Percentiles rank a stretch among this genome's conserved stretches.
phyloP scores from a whole-genome alignment of 768 basidiomycete species.

The Cubamyces sp. region DNA sequence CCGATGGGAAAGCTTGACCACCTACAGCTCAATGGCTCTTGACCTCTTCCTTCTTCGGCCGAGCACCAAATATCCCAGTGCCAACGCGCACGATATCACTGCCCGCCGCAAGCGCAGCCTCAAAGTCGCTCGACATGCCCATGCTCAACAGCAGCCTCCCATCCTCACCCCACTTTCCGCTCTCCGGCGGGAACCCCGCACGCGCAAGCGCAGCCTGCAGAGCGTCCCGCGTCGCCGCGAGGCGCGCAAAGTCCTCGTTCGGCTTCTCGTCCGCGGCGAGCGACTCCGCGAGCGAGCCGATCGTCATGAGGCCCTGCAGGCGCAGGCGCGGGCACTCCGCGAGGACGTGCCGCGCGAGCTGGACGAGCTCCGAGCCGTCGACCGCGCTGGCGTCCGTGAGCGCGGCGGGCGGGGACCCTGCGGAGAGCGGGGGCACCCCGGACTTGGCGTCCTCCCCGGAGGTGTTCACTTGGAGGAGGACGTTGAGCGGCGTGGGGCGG shows the following conservation, averaged over 20 bases:
- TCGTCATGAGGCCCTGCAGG: slow-evolving; percentile 94
- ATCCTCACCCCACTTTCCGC: slow-evolving; percentile 45
- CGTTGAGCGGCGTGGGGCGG: slow-evolving; percentile 66
- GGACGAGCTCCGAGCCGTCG: slow-evolving; percentile 50
- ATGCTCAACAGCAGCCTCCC: slow-evolving; percentile 74
- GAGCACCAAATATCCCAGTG: slow-evolving; percentile 83
- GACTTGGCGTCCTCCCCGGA: slow-evolving; percentile 93
- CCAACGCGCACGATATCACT: slow-evolving; percentile 91
- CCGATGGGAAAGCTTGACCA: background rate
- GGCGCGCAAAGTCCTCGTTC: slow-evolving; percentile 75
- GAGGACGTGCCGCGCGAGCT: slow-evolving; percentile 74
- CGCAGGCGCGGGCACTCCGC: slow-evolving; percentile 71
- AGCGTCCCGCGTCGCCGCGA: slow-evolving; percentile 65
- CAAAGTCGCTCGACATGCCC: slow-evolving; percentile 98
- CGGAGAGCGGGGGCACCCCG: slow-evolving; percentile 67
- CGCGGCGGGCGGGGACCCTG: slow-evolving; percentile 27
- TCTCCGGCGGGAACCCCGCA: slow-evolving; percentile 28
- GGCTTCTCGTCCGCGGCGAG: slow-evolving; percentile 49
- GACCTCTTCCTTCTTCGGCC: slow-evolving; percentile 54
- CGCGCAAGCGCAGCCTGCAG: slow-evolving; percentile 51
- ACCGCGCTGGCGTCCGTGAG: slow-evolving; percentile 30
- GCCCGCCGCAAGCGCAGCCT: slow-evolving; percentile 80
- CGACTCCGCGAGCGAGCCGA: slow-evolving; percentile 82
- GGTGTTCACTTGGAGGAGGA: slow-evolving; percentile 94
- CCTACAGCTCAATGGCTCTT: slow-evolving; percentile 7